Evolutionary conservation across 495 filamentous ascomycete species (phyloP), one percentile per base, ranked within the genome.

Genomic region (Daldinia loculata): DNA sequence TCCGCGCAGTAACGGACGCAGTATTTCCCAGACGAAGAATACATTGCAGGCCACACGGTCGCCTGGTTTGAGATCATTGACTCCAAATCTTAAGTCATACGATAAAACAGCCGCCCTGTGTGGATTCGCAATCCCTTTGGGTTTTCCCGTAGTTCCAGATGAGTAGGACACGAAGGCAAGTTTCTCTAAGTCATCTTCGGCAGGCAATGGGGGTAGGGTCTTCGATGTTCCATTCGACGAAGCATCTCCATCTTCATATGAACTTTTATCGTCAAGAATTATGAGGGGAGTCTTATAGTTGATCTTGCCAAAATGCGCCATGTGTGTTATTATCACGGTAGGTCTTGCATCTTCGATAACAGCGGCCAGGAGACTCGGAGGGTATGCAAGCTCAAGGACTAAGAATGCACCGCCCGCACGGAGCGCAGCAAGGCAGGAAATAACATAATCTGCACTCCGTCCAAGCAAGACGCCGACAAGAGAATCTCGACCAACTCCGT

Each of bases 11-110:
- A 92, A 79, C 11, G 89, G 89, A 11, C 89, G 86, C 29, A 92
- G 63, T n/a, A 91, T 90, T 66, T 92, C 89, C 89, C 89, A 92
- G 56, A 92, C 80, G 74, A 92, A 92, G 72, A 90, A 92, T 22
- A 91, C 89, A 83, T 92, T 92, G 72, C 89, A 92, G 19, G 89
- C 89, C 11, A 91, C 89, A 2, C 89, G 86, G 65, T 91, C 89
- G 3, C 89, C 88, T 0, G 87, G 88, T 26, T 83, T 77, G 5
- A 89, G 77, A 74, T 92, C 88, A 61, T 85, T 88, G 1, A 91
- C 71, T 11, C 72, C 80, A 72, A 91, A 92, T 78, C 89, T 80
- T 62, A 90, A 69, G 69, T 90, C 80, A 67, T 91, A 92, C 26
- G 88, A 90, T 19, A 86, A 81, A 4, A 92, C 88, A 3, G 89